Evolutionary conservation across 2,329 filamentous ascomycete genomes (phyloP), one percentile per base, ranked within the genome.

Genomic region (Fusarium pseudocircinatum): DNA sequence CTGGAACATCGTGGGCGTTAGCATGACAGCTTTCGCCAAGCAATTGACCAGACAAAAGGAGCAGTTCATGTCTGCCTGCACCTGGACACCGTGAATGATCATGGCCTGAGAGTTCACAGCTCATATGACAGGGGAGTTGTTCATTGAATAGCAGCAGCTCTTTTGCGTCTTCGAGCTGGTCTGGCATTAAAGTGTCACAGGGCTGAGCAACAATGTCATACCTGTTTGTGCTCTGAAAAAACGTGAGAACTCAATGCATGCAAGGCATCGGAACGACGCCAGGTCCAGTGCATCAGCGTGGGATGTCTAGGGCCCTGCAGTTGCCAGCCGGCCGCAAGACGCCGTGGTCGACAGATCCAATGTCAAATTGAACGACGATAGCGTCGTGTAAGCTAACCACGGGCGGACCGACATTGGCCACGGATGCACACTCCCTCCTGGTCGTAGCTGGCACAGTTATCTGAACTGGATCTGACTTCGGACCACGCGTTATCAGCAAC

Each of bases 351-450:
- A 70, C 54, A 64, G 69, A 65, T 60, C 52, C 60, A 50, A 68
- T 61, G 36, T 59, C 72, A 72, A 56, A 46, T 61, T 61, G 49
- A 66, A 74, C 64, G 42, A 61, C 53, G 49, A 64, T 72, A 60
- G 60, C 67, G 50, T 70, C 34, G 61, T 57, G 28, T 28, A 43
- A 34, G 47, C 47, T 37, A 53, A 43, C 42, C 18, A 44, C 40
- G 44, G 44, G 24, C 59, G 59, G 59, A 42, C 67, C 65, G 67
- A 70, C 52, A 49, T 44, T 34, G 30, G 30, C 11, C 39, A 52
- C 60, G 44, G 53, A 75, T 57, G 75, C 72, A 77, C 75, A 77
- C 75, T 77, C 75, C 75, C 75, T 74, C 57, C 68, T 58, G 30
- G 24, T 36, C 49, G 46, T 65, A 46, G 20, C 54, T 26, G 30